These are phyloP conservation scores for Lentinula sp. DNA, from an alignment of 768 basidiomycete genomes.

Conservation along the genomic window DNA sequence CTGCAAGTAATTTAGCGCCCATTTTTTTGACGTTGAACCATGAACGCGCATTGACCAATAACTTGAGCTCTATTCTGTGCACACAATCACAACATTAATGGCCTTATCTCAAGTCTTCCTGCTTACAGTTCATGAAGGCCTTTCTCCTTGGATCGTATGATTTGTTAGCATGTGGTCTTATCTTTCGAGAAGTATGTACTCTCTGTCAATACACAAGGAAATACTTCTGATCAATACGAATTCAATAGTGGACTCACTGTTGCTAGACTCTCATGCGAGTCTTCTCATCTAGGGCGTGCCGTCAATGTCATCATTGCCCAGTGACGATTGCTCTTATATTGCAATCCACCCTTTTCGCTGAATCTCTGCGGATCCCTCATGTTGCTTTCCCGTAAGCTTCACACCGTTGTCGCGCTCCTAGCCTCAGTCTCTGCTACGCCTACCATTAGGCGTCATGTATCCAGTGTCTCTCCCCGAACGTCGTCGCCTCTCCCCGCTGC, in stretches of 20 bases:
- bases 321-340: background rate
- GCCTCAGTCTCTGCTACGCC: background rate
- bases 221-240: background rate
- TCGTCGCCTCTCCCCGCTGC: conserved; percentile 10
- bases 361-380: background rate
- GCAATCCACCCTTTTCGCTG: background rate
- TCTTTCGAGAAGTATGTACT: background rate
- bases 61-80: too few relatives aligned
- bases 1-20: too few relatives aligned
- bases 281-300: background rate
- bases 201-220: background rate
- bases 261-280: background rate
- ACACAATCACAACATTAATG: too few relatives aligned
- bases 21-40: too few relatives aligned
- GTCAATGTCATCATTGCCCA: background rate
- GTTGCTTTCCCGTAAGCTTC: background rate
- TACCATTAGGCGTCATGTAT: background rate
- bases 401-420: background rate
- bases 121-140: background rate
- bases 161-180: background rate
- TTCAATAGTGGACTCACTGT: background rate
- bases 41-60: too few relatives aligned
- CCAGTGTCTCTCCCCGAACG: background rate
- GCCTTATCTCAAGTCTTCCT: too few relatives aligned
- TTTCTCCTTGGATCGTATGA: background rate